These are phyloP conservation scores for Trypanosoma grayi DNA, from an alignment of 208 protist genomes.

Conservation along the genomic window DNA sequence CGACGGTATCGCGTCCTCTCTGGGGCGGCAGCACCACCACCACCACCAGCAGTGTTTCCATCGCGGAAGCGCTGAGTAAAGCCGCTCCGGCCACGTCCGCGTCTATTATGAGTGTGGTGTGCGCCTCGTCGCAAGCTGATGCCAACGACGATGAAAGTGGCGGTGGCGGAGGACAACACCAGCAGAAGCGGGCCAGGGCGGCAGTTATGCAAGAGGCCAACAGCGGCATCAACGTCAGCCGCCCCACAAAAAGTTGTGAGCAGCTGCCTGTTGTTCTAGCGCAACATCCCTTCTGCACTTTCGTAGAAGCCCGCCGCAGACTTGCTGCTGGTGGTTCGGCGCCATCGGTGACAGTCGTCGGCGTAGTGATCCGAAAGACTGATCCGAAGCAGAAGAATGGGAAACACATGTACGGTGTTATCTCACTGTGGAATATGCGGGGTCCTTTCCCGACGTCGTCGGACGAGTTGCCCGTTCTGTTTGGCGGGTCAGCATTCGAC, in stretches of 20 bases:
- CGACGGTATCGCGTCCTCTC: not conserved
- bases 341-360: slow-evolving; percentile 43
- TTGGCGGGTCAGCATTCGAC: slow-evolving; percentile 65
- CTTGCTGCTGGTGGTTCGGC: slow-evolving; percentile 2
- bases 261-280: slow-evolving; percentile 56
- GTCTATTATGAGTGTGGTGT: slow-evolving; percentile 26
- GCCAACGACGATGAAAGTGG: not conserved
- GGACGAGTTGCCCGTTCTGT: slow-evolving; percentile 49
- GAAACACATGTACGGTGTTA: slow-evolving; percentile 41
- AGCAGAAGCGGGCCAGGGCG: not conserved
- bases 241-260: slow-evolving; percentile 49
- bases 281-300: slow-evolving; percentile 52
- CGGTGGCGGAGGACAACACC: not conserved
- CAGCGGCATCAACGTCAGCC: slow-evolving; percentile 54
- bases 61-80: slow-evolving; percentile 9
- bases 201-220: slow-evolving; percentile 22
- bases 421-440: slow-evolving; percentile 66
- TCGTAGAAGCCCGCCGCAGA: slow-evolving; percentile 23
- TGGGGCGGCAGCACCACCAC: not conserved
- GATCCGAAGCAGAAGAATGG: slow-evolving; percentile 58
- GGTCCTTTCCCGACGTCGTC: slow-evolving; percentile 37
- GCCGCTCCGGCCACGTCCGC: slow-evolving; percentile 1
- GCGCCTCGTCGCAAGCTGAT: not conserved
- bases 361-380: slow-evolving; percentile 58
- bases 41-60: slow-evolving; percentile 1